Evolutionary conservation across 108 stramenopile genomes (phyloP), one percentile per base, ranked within the genome.

Genomic region (Nitzschia putrida): DNA sequence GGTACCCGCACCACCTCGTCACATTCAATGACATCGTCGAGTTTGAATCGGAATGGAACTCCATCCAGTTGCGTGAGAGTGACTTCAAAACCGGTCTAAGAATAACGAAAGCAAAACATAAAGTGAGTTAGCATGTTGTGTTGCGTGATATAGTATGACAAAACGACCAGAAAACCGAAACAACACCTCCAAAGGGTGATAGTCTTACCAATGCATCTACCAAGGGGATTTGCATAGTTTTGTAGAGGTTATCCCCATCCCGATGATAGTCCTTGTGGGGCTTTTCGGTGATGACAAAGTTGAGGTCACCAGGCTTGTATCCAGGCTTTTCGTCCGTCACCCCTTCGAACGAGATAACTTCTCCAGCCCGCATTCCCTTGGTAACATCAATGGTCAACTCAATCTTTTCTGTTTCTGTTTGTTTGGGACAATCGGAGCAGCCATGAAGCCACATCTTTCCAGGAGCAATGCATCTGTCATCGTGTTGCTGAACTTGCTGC

Each of bases 331-430:
- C 95, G 72, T 96, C 92, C 6, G 95, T 80, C 43, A 92, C 90
- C 22, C 78, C 88, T 59, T 97, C 96, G 59, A 97, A 96, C 8
- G 88, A 91, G 55, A 97, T 89, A 7, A 57, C 38, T 69, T 97
- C 95, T 14, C 91, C 91, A 10, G 79, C 70, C 38, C 88, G 67
- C 81, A 94, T 90, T 45, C 97, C 97, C 78, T 85, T 80, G 37
- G 77, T 56, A 1, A 97, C 71, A 68, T 97, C 96, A 52, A 97
- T 84, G 0, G 98, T 97, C 64, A 98, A 76, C 44, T 89, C 85
- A 56, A 97, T 95, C 76, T 90, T 91, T 79, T 98, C 98, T 18
- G 94, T 77, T 61, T 92, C 80, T 8, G 98, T 98, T 64, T 94
- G 82, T n/a, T 84, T 79, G 7, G 96, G 96, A 80, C 98, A 98